A percentile compares a stretch with the other conserved stretches of the same genome.
phyloP scores from a whole-genome alignment of 2,329 filamentous ascomycete species.

The Didymella pinodella region DNA sequence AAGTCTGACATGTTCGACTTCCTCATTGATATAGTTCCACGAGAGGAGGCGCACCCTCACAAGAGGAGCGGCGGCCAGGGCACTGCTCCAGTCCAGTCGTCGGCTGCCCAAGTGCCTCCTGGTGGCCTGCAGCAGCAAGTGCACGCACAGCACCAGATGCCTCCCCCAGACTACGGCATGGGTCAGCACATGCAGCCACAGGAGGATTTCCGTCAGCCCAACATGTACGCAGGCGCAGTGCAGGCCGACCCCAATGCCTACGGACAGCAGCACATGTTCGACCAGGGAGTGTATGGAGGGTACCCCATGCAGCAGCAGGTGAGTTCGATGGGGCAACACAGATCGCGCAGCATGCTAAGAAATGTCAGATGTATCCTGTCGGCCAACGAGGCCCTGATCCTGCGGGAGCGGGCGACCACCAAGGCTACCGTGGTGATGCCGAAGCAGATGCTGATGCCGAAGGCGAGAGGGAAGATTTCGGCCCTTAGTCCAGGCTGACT shows the following conservation, averaged over 20 bases:
- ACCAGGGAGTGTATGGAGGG: conserved; percentile 80
- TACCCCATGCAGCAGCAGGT: conserved; percentile 89
- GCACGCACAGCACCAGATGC: conserved; percentile 61
- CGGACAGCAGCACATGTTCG: conserved; percentile 82
- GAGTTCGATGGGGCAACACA: conserved; percentile 45
- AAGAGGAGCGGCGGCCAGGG: conserved; percentile 65
- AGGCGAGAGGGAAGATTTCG: conserved; percentile 52
- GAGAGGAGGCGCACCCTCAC: conserved; percentile 87
- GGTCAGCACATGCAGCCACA: conserved; percentile 66
- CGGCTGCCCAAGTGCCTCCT: conserved; percentile 51
- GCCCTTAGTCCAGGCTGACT: conserved; percentile 23
- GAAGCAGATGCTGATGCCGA: conserved; percentile 52
- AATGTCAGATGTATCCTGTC: conserved; percentile 49
- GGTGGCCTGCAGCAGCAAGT: conserved; percentile 53
- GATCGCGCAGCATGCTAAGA: conserved; percentile 2
- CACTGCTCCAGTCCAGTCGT: conserved; percentile 49
- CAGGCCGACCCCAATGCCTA: conserved; percentile 77
- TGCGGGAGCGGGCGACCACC: conserved; percentile 47
- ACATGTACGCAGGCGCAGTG: conserved; percentile 83
- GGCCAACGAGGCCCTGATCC: conserved; percentile 51
- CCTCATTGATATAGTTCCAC: conserved; percentile 96
- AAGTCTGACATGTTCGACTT: conserved; percentile 99
- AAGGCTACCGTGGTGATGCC: conserved; percentile 48
- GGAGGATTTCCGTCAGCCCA: conserved; percentile 77
- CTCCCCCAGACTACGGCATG: conserved; percentile 64